Evolutionary conservation across 179 eudicot species (phyloP).

Genomic region (Silene vulgaris): DNA sequence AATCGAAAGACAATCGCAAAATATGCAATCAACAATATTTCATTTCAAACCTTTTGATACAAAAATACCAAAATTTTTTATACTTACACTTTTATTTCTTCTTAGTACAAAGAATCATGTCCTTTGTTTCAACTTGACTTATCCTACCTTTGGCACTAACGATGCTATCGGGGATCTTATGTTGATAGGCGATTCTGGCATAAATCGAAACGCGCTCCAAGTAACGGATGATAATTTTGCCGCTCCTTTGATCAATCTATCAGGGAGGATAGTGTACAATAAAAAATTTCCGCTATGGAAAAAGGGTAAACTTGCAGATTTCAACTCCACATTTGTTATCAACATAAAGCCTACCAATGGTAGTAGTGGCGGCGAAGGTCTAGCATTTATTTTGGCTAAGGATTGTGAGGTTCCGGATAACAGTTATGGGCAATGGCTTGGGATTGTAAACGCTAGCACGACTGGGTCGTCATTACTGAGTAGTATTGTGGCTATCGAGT

Average conservation of each 20-base stretch:
- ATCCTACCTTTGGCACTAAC: too few species aligned
- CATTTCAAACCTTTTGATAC: too few species aligned
- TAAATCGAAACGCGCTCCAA: conserved; percentile 11
- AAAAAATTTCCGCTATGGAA: conserved; percentile 21
- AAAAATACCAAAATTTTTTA: too few species aligned
- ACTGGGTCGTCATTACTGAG: conserved; percentile 27
- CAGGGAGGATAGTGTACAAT: conserved; percentile 23
- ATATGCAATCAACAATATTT: neutral
- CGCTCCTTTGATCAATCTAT: neutral
- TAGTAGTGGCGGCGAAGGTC: conserved; percentile 30
- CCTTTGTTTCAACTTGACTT: too few species aligned
- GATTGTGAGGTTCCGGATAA: conserved; percentile 20
- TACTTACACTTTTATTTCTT: too few species aligned
- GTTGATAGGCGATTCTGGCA: too few species aligned
- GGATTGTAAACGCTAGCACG: conserved; percentile 30
- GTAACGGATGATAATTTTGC: conserved; percentile 24
- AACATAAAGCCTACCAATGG: conserved; percentile 12
- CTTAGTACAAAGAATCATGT: too few species aligned
- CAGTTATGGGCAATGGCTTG: conserved; percentile 36
- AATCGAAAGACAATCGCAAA: neutral
- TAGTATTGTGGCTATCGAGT: conserved; percentile 32
- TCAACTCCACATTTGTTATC: conserved; percentile 38
- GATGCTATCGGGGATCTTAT: too few species aligned
- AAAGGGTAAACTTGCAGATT: conserved; percentile 19
- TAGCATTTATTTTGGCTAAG: conserved; percentile 31